phyloP scores from a whole-genome alignment of 768 basidiomycete genomes.

The Cystofilobasidium capitatum region DNA sequence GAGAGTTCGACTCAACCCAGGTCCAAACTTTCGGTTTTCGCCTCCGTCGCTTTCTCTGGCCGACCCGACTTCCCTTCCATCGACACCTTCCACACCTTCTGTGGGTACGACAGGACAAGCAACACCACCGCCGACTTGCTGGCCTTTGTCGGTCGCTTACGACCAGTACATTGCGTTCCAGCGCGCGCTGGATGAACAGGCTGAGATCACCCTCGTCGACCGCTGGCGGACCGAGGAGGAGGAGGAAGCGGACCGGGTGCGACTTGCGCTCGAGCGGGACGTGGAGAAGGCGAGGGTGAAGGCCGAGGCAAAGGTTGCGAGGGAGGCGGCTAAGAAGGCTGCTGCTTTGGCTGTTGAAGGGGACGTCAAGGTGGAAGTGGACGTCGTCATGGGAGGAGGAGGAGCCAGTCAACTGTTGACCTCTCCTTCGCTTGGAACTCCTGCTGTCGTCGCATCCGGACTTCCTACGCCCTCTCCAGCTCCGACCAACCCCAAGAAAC shows the following conservation, averaged over 20 bases:
- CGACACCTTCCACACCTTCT: background rate
- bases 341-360: background rate
- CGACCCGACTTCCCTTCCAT: background rate
- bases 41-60: constrained; percentile 40
- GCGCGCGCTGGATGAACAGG: constrained; percentile 15
- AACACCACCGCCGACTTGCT: background rate
- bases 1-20: constrained; percentile 71
- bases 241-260: background rate
- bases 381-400: no score
- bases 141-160: background rate
- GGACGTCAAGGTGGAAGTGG: no score
- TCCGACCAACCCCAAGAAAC: background rate
- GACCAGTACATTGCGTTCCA: background rate
- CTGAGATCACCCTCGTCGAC: constrained; percentile 5
- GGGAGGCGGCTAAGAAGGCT: no score
- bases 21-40: constrained; percentile 71
- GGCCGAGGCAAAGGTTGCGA: no score
- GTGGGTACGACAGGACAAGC: background rate
- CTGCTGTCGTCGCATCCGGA: no score
- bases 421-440: no score
- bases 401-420: no score
- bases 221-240: background rate
- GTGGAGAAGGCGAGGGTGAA: background rate
- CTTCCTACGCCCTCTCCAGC: background rate
- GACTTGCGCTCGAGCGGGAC: background rate